phyloP scores from a whole-genome alignment of 139 green algal genomes.

The Chlorella sorokiniana region DNA sequence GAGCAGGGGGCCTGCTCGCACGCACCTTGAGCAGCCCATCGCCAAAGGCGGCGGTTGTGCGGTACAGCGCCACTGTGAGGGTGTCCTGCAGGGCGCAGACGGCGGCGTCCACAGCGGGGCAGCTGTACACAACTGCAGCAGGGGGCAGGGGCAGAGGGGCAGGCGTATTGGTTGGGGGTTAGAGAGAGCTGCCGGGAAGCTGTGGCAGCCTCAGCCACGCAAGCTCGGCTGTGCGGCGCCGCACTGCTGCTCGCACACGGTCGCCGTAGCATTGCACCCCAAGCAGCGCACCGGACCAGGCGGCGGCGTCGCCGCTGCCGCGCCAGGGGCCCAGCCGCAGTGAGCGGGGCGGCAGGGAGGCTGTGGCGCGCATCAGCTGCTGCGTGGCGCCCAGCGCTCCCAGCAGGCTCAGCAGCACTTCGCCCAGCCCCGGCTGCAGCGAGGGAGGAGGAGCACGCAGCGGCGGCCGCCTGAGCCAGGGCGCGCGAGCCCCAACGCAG shows the following conservation, averaged over 20 bases:
- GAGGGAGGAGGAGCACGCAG: background rate
- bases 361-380: slow-evolving; percentile 7
- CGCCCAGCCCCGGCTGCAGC: slow-evolving; percentile 17
- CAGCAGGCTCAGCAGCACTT: slow-evolving; percentile 41
- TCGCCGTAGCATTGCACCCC: background rate
- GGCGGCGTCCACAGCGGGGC: background rate
- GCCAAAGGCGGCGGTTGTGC: slow-evolving; percentile 18
- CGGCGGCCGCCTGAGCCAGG: no score
- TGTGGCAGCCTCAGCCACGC: background rate
- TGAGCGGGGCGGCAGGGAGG: slow-evolving; percentile 18
- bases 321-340: slow-evolving; percentile 34
- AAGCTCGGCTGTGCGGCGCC: no score
- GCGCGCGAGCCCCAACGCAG: no score
- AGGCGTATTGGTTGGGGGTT: background rate
- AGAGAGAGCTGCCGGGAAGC: background rate
- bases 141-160: background rate
- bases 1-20: no score
- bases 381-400: slow-evolving; percentile 19
- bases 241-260: background rate
- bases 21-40: slow-evolving; percentile 22
- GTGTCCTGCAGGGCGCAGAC: slow-evolving; percentile 24
- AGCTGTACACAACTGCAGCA: background rate
- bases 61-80: slow-evolving; percentile 27
- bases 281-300: background rate
- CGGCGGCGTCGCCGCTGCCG: slow-evolving; percentile 9